These are phyloP conservation scores for Fonsecaea monophora DNA, from an alignment of 2,329 filamentous ascomycete species.

Conservation along the genomic window DNA sequence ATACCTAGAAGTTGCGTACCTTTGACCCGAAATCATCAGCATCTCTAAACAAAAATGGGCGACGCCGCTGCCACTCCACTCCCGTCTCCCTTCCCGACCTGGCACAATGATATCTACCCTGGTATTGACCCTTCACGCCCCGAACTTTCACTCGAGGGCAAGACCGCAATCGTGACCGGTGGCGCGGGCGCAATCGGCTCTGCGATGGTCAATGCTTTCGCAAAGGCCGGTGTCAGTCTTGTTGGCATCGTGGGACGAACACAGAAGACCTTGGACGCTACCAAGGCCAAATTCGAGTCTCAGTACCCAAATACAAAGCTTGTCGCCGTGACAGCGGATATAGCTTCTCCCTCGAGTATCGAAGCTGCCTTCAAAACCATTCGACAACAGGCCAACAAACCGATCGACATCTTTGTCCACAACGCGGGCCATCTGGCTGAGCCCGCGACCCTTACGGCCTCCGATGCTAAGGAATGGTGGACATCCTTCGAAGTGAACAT, in stretches of 20 bases:
- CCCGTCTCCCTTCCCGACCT: conserved; percentile 15
- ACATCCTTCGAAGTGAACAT: conserved; percentile 29
- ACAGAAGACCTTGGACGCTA: conserved; percentile 14
- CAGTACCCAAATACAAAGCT: conserved; percentile 12
- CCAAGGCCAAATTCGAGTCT: conserved; percentile 9
- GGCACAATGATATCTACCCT: conserved; percentile 49
- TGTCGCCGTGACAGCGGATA: conserved; percentile 42
- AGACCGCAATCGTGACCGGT: conserved; percentile 60
- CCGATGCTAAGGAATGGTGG: conserved; percentile 21
- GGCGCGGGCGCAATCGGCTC: conserved; percentile 62
- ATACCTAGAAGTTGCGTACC: background rate
- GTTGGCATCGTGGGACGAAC: conserved; percentile 59
- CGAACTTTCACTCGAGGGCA: conserved; percentile 44
- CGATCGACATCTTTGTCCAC: conserved; percentile 26
- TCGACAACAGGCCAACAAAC: conserved; percentile 7
- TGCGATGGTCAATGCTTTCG: conserved; percentile 61
- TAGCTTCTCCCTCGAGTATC: conserved; percentile 8
- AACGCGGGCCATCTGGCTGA: conserved; percentile 23
- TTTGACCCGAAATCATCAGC: background rate
- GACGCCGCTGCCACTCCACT: background rate
- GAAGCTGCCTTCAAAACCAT: conserved; percentile 13
- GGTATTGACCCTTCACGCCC: conserved; percentile 47
- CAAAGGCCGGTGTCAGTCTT: conserved; percentile 58
- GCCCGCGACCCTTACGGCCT: conserved; percentile 8
- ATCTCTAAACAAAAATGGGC: conserved; percentile 6